Percentiles rank a stretch among this genome's conserved stretches.
Evolutionary conservation across 257 asterid genomes (phyloP).

Genomic region (Gentiana straminea): DNA sequence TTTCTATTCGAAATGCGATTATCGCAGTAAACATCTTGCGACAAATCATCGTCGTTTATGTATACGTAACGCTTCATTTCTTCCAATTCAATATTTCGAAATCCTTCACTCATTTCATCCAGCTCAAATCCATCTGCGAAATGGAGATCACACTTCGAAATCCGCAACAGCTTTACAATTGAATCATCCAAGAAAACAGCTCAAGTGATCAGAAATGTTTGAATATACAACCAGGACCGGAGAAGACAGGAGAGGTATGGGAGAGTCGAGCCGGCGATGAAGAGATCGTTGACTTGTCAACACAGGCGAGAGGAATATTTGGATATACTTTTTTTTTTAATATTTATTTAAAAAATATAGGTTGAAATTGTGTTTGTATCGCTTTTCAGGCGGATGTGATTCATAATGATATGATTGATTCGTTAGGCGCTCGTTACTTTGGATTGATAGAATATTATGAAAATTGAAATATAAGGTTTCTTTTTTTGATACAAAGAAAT

Average conservation of each 20-base stretch:
- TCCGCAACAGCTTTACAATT: neutral
- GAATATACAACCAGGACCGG: neutral
- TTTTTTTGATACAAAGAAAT: no score
- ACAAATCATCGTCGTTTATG: constrained; percentile 69
- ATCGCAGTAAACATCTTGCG: constrained; percentile 63
- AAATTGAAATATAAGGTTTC: no score
- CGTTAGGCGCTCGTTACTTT: no score
- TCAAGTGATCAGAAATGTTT: neutral
- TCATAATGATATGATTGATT: no score
- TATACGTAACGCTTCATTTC: constrained; percentile 87
- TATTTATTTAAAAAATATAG: no score
- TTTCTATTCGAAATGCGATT: constrained; percentile 94
- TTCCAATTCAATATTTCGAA: neutral
- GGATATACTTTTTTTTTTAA: no score
- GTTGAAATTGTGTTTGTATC: no score
- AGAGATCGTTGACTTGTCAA: constrained; percentile 7
- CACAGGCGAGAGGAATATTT: neutral
- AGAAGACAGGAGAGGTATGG: constrained; percentile 1
- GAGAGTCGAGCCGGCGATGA: constrained; percentile 5
- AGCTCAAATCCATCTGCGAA: constrained; percentile 12
- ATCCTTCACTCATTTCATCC: constrained; percentile 2
- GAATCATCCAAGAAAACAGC: neutral
- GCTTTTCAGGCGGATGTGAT: no score
- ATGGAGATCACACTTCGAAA: neutral
- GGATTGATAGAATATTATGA: no score